Evolutionary conservation across 2,329 filamentous ascomycete genomes (phyloP).

Genomic region (Chaetomium globosum): DNA sequence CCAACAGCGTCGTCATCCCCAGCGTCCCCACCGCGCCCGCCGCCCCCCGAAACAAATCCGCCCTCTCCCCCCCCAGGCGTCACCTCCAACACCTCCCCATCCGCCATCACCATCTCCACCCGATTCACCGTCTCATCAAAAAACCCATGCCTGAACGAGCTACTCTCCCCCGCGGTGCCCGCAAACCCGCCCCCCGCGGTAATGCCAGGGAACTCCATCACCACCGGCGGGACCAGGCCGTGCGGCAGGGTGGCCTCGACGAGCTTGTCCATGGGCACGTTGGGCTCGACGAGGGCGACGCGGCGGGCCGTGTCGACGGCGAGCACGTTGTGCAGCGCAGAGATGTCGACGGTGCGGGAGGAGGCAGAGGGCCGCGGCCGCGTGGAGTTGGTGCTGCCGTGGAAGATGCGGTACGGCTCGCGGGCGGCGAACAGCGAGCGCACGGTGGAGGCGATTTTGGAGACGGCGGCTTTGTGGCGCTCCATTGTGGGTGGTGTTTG

Average conservation of each 20-base stretch:
- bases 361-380: constrained; percentile 52
- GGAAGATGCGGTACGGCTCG: constrained; percentile 71
- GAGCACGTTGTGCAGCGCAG: constrained; percentile 63
- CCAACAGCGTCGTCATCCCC: constrained; percentile 67
- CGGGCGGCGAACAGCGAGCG: constrained; percentile 52
- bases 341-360: constrained; percentile 63
- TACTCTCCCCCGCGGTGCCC: constrained; percentile 71
- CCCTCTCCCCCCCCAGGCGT: constrained; percentile 41
- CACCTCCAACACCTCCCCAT: constrained; percentile 63
- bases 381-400: constrained; percentile 78
- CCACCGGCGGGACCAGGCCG: constrained; percentile 68
- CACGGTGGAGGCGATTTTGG: constrained; percentile 52
- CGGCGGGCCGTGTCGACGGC: constrained; percentile 57
- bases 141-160: constrained; percentile 70
- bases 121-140: constrained; percentile 66
- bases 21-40: constrained; percentile 69
- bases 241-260: constrained; percentile 67
- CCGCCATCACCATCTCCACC: constrained; percentile 70
- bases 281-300: constrained; percentile 72
- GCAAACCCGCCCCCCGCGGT: constrained; percentile 72
- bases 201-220: constrained; percentile 78
- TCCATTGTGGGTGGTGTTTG: constrained; percentile 40
- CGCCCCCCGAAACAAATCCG: constrained; percentile 64
- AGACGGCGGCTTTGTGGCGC: constrained; percentile 53
- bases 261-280: constrained; percentile 73